phyloP scores from a whole-genome alignment of 2,329 filamentous ascomycete species.

The Emydomyces testavorans region DNA sequence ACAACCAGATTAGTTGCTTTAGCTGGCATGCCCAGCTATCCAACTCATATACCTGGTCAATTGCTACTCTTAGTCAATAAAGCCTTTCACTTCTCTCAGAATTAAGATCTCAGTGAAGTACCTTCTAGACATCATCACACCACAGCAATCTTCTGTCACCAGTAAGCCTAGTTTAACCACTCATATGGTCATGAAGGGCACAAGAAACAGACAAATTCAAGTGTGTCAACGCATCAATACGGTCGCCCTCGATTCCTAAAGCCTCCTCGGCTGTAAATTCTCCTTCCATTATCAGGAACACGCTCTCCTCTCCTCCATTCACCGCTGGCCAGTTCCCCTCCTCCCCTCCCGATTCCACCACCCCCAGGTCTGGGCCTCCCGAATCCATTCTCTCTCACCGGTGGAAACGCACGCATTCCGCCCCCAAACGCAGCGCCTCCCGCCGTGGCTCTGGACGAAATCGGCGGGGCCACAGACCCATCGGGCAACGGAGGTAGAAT shows the following conservation, averaged over 20 bases:
- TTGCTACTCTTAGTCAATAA: too few species aligned
- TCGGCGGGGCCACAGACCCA: constrained; percentile 56
- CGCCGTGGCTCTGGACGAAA: constrained; percentile 40
- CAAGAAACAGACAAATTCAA: not conserved
- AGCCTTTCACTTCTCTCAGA: too few species aligned
- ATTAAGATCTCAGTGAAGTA: too few species aligned
- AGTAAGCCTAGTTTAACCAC: too few species aligned
- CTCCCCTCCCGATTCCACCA: constrained; percentile 31
- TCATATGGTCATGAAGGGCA: not conserved
- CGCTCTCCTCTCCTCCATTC: constrained; percentile 42
- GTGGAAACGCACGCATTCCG: constrained; percentile 30
- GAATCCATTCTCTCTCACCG: constrained; percentile 37
- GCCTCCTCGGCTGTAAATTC: constrained; percentile 30
- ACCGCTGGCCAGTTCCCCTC: constrained; percentile 34
- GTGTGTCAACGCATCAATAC: constrained; percentile 21
- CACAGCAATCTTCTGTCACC: too few species aligned
- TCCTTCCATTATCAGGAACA: constrained; percentile 31
- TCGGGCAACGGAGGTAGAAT: constrained; percentile 64
- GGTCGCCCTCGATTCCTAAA: constrained; percentile 32
- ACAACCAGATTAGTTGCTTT: too few species aligned
- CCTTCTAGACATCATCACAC: too few species aligned
- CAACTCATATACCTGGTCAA: too few species aligned
- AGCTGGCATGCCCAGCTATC: too few species aligned
- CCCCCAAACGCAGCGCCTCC: constrained; percentile 34
- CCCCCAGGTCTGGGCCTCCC: constrained; percentile 31